These are phyloP conservation scores for Ganoderma multipileum DNA, from an alignment of 1,284 basidiomycete species.

Conservation along the genomic window DNA sequence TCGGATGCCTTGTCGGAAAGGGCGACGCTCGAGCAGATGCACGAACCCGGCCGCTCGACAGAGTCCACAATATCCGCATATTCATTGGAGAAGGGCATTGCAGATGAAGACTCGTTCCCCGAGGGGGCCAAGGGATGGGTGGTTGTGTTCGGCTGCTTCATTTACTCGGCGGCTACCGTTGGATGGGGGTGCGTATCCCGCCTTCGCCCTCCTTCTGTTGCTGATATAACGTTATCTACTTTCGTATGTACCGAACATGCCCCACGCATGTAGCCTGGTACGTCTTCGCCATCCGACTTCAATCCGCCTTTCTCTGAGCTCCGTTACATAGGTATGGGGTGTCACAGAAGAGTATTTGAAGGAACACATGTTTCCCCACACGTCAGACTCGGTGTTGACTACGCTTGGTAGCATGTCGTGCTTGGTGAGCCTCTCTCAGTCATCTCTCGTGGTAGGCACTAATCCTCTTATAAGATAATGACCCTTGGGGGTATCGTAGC, in stretches of 20 bases:
- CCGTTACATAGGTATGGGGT: slow-evolving; percentile 36
- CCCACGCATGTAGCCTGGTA: slow-evolving; percentile 19
- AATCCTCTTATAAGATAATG: slow-evolving; percentile 29
- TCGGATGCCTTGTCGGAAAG: background rate
- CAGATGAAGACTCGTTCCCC: slow-evolving; percentile 17
- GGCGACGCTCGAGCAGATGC: background rate
- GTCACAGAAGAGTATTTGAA: slow-evolving; percentile 38
- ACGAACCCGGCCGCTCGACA: background rate
- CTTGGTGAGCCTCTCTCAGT: slow-evolving; percentile 25
- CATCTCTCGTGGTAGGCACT: background rate
- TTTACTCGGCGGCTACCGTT: slow-evolving; percentile 28
- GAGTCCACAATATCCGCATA: background rate
- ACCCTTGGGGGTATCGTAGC: slow-evolving; percentile 33
- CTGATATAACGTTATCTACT: background rate
- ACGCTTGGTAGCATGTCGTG: slow-evolving; percentile 34
- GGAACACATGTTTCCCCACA: slow-evolving; percentile 31
- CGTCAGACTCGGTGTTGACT: slow-evolving; percentile 32
- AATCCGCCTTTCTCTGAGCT: background rate
- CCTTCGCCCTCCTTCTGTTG: background rate
- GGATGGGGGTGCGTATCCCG: slow-evolving; percentile 36
- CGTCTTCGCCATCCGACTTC: background rate
- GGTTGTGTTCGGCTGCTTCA: slow-evolving; percentile 32
- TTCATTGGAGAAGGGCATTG: background rate
- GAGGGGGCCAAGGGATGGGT: slow-evolving; percentile 33
- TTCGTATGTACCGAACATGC: background rate